phyloP scores from a whole-genome alignment of 2,329 filamentous ascomycete genomes.

The Xylogone sp. region DNA sequence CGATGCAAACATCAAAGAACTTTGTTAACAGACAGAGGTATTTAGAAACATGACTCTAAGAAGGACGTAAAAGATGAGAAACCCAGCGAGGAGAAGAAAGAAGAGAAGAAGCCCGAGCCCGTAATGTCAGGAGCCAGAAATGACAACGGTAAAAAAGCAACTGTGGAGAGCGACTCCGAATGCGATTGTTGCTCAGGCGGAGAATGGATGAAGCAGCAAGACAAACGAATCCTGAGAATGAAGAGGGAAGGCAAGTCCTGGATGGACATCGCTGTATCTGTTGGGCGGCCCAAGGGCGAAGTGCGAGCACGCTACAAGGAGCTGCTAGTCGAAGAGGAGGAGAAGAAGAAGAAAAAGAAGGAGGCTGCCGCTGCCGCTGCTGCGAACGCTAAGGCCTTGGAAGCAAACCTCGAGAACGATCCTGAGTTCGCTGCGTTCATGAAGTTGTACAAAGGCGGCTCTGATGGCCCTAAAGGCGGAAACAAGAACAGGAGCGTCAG shows the following conservation, averaged over 20 bases:
- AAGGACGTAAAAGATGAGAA: background rate
- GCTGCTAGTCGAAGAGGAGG: slow-evolving; percentile 6
- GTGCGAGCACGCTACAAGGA: slow-evolving; percentile 12
- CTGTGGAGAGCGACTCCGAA: background rate
- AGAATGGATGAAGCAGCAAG: slow-evolving; percentile 22
- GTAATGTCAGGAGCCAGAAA: slow-evolving; percentile 1
- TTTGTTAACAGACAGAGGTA: background rate
- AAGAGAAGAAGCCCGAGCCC: background rate
- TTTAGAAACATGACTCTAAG: background rate
- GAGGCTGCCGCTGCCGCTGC: background rate
- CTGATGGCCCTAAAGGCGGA: too few relatives aligned
- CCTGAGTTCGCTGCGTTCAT: background rate
- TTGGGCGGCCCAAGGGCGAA: slow-evolving; percentile 10
- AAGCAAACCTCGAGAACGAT: background rate
- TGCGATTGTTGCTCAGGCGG: slow-evolving; percentile 1
- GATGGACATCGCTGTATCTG: slow-evolving; percentile 17
- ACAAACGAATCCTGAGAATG: slow-evolving; percentile 18
- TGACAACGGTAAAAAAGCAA: background rate
- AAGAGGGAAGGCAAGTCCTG: slow-evolving; percentile 20
- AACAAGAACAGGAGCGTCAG: too few relatives aligned
- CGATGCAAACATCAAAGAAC: background rate
- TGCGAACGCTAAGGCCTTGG: background rate
- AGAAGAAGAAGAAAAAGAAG: slow-evolving; percentile 6
- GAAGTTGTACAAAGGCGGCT: background rate
- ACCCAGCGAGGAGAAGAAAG: background rate